Conservation (phyloP, 106 monocot species). For the Amphibolis antarctica region DNA sequence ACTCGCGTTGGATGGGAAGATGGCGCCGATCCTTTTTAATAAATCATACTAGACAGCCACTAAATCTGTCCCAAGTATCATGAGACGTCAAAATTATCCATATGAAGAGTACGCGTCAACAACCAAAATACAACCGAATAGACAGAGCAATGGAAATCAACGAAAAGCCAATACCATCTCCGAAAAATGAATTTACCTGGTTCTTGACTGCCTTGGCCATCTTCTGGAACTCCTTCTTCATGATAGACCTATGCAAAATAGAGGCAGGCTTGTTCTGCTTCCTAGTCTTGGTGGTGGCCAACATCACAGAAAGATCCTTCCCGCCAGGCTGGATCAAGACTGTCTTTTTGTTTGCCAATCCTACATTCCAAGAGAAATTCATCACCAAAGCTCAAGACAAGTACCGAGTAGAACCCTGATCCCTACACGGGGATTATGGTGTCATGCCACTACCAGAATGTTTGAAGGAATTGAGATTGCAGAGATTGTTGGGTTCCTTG, state of each 20-base stretch:
- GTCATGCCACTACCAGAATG: not conserved
- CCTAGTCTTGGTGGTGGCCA: conserved; percentile 9
- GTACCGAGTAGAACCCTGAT: not conserved
- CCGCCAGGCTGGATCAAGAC: conserved; percentile 7
- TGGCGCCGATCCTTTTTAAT: too few relatives aligned
- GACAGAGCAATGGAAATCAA: too few relatives aligned
- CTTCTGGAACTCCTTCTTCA: conserved; percentile 15
- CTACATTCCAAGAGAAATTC: not conserved
- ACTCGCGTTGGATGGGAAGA: too few relatives aligned
- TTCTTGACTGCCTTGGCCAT: conserved; percentile 13
- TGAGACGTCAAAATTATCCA: too few relatives aligned
- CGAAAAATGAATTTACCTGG: conserved; percentile 8
- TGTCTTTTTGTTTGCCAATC: conserved; percentile 14
- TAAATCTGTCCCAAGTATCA: too few relatives aligned
- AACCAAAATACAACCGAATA: too few relatives aligned
- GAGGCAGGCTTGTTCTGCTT: conserved; percentile 11
- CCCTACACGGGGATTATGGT: not conserved
- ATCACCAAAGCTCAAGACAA: not conserved
- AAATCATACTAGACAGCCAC: too few relatives aligned
- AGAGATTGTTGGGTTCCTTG: conserved; percentile 15
- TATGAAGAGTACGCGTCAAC: too few relatives aligned
- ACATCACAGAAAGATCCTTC: conserved; percentile 8
- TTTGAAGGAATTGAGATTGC: conserved; percentile 15
- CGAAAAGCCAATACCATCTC: too few relatives aligned
- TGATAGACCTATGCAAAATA: not conserved